Evolutionary conservation across 2,329 filamentous ascomycete species (phyloP).

Genomic region (Fusarium tjaetaba): DNA sequence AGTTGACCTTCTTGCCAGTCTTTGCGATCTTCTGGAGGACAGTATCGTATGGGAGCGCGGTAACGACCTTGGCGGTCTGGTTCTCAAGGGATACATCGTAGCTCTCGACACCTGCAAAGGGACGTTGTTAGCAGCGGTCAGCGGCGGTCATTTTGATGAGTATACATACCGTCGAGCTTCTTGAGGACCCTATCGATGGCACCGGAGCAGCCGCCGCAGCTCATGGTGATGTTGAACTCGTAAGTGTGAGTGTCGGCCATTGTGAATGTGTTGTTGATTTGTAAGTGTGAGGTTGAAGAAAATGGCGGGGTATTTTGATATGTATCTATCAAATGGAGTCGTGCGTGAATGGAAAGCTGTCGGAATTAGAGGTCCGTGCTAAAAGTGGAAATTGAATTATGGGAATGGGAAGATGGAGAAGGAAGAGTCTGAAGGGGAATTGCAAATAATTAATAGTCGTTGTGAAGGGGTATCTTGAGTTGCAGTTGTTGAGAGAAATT

Average conservation of each 20-base stretch:
- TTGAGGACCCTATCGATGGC: conserved; percentile 91
- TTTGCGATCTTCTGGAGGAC: conserved; percentile 91
- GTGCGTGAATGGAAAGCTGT: conserved; percentile 1
- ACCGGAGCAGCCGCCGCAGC: conserved; percentile 94
- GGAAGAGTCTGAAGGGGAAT: neutral
- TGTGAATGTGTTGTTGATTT: conserved; percentile 41
- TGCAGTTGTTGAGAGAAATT: neutral
- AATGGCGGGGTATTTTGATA: conserved; percentile 32
- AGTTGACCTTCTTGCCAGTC: conserved; percentile 92
- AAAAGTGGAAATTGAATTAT: conserved; percentile 12
- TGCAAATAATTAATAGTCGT: conserved; percentile 1
- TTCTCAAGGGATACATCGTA: conserved; percentile 89
- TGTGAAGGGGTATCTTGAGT: neutral
- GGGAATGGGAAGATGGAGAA: neutral
- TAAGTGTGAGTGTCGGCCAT: conserved; percentile 87
- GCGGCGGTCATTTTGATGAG: neutral
- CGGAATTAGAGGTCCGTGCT: conserved; percentile 3
- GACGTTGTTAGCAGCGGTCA: conserved; percentile 16
- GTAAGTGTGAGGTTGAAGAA: conserved; percentile 11
- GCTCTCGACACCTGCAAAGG: conserved; percentile 76
- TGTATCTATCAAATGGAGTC: conserved; percentile 1
- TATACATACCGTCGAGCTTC: conserved; percentile 81
- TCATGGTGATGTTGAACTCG: conserved; percentile 96
- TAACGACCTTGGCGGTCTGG: conserved; percentile 82
- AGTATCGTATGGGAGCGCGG: conserved; percentile 78